Evolutionary conservation across 2,329 filamentous ascomycete species (phyloP), one percentile per base, ranked within the genome.

Genomic region (Penicillium rolfsii): DNA sequence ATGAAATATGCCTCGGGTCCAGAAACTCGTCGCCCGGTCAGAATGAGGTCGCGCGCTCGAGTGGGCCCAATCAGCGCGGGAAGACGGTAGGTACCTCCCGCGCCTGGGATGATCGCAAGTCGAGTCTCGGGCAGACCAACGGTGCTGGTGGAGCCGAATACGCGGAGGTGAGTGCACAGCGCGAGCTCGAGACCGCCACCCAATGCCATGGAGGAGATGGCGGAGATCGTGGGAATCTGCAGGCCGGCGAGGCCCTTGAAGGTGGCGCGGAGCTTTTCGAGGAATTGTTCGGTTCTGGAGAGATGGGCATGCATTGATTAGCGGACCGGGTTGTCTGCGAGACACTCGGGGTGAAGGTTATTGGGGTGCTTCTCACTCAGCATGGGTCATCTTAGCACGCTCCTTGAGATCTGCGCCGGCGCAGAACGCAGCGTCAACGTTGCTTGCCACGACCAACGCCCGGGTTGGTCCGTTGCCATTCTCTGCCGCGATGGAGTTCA

Each of bases 351-450:
- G 35, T 35, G 11, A 9, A 14, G 36, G 28, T 30, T 52, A 19
- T 60, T 60, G 22, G 30, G 45, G n/a, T 58, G 38, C 52, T 49
- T 77, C 86, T 63, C 76, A 96, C 93, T 97, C 90, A 69, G 92
- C 85, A 62, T 83, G 84, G 0, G 86, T 89, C 77, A 97, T 95
- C 4, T 83, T 85, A 60, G 85, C 84, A 30, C 94, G 83, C 82
- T 97, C 94, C 75, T 97, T 98, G 71, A 99, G 79, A 74, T 99
- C 95, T 4, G 95, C 95, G 40, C 95, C 95, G 0, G 95, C 92
- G 77, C 95, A 99, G 77, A 99, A 99, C 70, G 88, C 90, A 26
- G 86, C 83, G 69, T 97, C 91, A n/a, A 91, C 85, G 43, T 91
- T 91, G 72, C 91, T 96, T 11, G 91, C 90, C 16, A 99, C 70